Evolutionary conservation across 2,329 filamentous ascomycete species (phyloP), one percentile per base, ranked within the genome.

Genomic region (Hypocrella siamensis): DNA sequence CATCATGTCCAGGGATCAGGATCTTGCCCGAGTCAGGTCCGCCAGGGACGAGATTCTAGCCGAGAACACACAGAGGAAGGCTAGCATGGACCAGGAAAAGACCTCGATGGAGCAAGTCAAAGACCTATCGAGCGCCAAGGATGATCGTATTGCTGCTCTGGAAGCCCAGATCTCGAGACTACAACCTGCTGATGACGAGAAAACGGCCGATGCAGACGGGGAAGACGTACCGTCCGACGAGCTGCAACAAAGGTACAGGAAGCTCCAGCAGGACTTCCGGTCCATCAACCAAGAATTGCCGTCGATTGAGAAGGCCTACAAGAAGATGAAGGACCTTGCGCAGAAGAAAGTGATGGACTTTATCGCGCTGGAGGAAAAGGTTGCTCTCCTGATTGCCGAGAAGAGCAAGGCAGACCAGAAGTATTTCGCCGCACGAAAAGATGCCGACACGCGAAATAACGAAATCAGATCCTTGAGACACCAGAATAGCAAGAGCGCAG

Each of bases 381-480:
- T 88, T 24, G 60, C 72, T 14, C 64, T 80, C 17, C 60, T 92
- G 15, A 73, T 72, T 26, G 82, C 84, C 1, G 85, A 98, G 56
- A 98, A 98, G 60, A 76, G 79, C 41, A 96, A 94, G 55, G 88
- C 88, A 2, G 90, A 98, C 47, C 88, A 96, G 49, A 96, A 96
- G 56, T 98, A 93, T 51, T 96, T 96, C 53, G 83, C 82, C 1
- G 84, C 86, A 7, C 85, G 93, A 65, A 94, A 93, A 51, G 79
- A 86, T 43, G 92, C 88, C 48, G 88, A 96, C 47, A 77, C 80
- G 28, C 70, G 84, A 31, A 79, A 85, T 35, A 67, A 71, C 36
- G 88, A 96, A 56, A 77, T 92, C 29, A 70, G 81, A 42, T 70
- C 77, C 4, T 60, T 94, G 35, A 75, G 84, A 38, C 67, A 75